Percentiles rank a stretch among this genome's conserved stretches.
Conservation (phyloP, 1,284 basidiomycete genomes). For the Cryptococcus depauperatus region DNA sequence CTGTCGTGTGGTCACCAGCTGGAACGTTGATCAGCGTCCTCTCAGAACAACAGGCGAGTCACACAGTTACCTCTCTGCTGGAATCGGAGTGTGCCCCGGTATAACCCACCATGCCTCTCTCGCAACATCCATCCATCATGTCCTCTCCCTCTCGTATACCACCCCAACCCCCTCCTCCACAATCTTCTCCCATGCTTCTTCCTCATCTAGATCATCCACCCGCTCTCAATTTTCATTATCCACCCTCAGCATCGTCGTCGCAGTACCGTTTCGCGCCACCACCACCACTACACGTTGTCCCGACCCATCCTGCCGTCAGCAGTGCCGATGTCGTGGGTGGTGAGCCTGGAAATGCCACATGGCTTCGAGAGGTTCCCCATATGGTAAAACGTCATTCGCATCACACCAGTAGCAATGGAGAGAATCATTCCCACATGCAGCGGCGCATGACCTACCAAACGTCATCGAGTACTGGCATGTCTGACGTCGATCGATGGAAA, state of each 20-base stretch:
- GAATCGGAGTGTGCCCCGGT: too few species aligned
- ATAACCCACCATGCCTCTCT: not conserved
- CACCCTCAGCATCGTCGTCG: not conserved
- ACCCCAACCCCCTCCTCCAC: not conserved
- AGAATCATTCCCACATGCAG: not conserved
- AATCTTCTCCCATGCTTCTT: not conserved
- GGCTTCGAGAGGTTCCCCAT: not conserved
- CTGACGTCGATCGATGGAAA: not conserved
- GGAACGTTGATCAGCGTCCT: too few species aligned
- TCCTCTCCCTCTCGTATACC: not conserved
- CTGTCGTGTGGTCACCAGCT: too few species aligned
- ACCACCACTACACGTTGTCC: too few species aligned
- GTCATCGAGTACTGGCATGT: not conserved
- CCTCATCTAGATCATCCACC: not conserved
- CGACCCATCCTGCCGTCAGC: too few species aligned
- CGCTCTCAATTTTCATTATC: not conserved
- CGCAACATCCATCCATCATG: not conserved
- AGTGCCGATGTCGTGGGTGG: too few species aligned
- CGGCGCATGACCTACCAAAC: conserved; percentile 3
- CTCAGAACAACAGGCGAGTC: too few species aligned
- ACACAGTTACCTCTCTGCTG: too few species aligned
- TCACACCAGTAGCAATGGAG: too few species aligned
- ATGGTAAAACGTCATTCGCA: not conserved
- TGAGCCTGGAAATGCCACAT: not conserved
- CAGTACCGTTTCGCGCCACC: not conserved